Evolutionary conservation across 257 asterid species (phyloP).

Genomic region (Marsdenia floribunda): DNA sequence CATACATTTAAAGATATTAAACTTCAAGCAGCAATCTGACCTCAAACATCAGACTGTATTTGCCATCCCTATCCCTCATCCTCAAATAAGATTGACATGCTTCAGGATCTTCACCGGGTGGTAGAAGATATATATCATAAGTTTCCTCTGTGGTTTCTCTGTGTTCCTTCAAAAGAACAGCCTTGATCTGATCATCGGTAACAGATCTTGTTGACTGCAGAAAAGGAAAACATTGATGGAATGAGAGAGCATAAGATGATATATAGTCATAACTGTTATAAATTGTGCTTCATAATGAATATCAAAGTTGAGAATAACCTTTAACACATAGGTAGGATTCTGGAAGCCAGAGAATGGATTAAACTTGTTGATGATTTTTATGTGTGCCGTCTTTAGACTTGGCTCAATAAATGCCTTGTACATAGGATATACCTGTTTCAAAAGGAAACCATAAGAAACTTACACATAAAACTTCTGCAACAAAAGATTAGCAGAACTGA

Average conservation of each 20-base stretch:
- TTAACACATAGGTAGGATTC: constrained; percentile 81
- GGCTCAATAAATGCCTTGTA: constrained; percentile 99
- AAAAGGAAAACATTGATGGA: constrained; percentile 11
- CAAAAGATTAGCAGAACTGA: constrained; percentile 3
- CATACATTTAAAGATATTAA: not conserved
- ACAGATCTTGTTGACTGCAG: constrained; percentile 70
- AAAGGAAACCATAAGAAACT: constrained; percentile 19
- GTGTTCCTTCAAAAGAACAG: constrained; percentile 53
- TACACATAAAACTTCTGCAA: not conserved
- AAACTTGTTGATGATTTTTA: constrained; percentile 83
- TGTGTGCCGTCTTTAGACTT: constrained; percentile 91
- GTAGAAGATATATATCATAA: constrained; percentile 94
- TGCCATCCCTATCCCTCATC: constrained; percentile 97
- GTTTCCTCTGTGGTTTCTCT: constrained; percentile 81
- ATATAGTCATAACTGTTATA: constrained; percentile 19
- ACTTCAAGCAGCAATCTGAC: constrained; percentile 31
- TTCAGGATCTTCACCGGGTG: constrained; percentile 99
- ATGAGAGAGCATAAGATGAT: constrained; percentile 7
- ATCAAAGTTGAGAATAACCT: constrained; percentile 44
- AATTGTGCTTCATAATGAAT: constrained; percentile 12
- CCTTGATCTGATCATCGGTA: constrained; percentile 71
- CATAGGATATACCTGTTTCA: constrained; percentile 91
- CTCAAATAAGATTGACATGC: constrained; percentile 98
- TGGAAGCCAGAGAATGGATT: constrained; percentile 99
- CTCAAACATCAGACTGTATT: constrained; percentile 99